Conservation (phyloP, 2,329 filamentous ascomycete genomes). For the Colletotrichum sp. region DNA sequence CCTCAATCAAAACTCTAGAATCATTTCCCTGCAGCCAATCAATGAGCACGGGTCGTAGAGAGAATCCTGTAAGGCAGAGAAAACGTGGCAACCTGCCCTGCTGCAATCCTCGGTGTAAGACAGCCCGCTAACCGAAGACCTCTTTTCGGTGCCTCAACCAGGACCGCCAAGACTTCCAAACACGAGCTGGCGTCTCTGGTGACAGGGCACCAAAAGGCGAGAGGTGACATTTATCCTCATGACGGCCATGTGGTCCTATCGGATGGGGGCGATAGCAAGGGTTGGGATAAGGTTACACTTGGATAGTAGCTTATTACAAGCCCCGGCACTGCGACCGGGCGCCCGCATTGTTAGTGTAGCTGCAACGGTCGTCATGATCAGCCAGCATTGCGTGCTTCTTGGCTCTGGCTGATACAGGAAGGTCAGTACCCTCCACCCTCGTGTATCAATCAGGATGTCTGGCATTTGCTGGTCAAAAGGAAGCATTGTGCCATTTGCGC, state of each 20-base stretch:
- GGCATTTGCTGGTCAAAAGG: not conserved
- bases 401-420: slow-evolving; percentile 16
- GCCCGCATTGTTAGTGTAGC: not conserved
- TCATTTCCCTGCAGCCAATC: not conserved
- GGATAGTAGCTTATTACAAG: not conserved
- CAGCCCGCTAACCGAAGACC: not conserved
- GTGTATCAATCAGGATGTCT: not conserved
- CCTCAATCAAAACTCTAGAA: not conserved
- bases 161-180: not conserved
- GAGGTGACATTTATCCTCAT: not conserved
- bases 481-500: not conserved
- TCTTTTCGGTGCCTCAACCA: not conserved
- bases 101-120: not conserved
- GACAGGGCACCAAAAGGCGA: not conserved
- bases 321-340: not conserved
- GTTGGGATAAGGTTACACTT: not conserved
- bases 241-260: not conserved
- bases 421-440: not conserved
- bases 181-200: not conserved
- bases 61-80: not conserved
- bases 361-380: slow-evolving; percentile 8
- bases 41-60: not conserved
- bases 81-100: not conserved
- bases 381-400: slow-evolving; percentile 18
- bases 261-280: not conserved